Percentiles rank a stretch among this genome's conserved stretches.
These are phyloP conservation scores for Aspergillus hancockii DNA, from an alignment of 495 filamentous ascomycete genomes.

Conservation along the genomic window DNA sequence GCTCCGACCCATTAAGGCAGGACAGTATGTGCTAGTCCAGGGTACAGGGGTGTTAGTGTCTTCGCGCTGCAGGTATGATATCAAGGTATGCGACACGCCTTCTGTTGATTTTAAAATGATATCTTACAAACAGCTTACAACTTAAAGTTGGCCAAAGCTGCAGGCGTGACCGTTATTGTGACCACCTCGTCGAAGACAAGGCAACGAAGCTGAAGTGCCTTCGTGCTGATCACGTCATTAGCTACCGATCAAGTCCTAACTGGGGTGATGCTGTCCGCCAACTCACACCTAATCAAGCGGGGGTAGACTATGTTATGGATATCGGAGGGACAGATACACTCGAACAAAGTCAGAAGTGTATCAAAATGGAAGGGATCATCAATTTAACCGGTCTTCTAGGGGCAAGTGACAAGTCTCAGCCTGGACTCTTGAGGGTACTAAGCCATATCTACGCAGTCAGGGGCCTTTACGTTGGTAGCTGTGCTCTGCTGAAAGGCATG, in stretches of 20 bases:
- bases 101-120: not conserved
- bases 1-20: too few relatives aligned
- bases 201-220: constrained; percentile 30
- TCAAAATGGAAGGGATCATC: constrained; percentile 3
- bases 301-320: constrained; percentile 60
- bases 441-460: not conserved
- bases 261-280: constrained; percentile 61
- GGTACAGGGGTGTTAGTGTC: constrained; percentile 68
- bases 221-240: constrained; percentile 52
- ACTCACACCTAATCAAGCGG: constrained; percentile 43
- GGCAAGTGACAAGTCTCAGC: not conserved
- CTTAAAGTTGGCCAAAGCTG: constrained; percentile 34
- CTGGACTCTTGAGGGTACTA: not conserved
- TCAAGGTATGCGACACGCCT: too few relatives aligned
- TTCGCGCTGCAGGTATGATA: constrained; percentile 42
- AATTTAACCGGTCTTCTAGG: not conserved
- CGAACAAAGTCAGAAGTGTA: constrained; percentile 14
- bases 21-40: constrained; percentile 59
- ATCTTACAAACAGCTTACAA: too few relatives aligned
- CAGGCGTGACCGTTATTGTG: constrained; percentile 39
- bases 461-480: not conserved
- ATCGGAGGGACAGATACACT: constrained; percentile 49
- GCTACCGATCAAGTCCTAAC: constrained; percentile 58
- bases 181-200: constrained; percentile 41
- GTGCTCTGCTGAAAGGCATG: not conserved